Evolutionary conservation across 352 stramenopile genomes (phyloP).

Genomic region (Pythium folliculosum): DNA sequence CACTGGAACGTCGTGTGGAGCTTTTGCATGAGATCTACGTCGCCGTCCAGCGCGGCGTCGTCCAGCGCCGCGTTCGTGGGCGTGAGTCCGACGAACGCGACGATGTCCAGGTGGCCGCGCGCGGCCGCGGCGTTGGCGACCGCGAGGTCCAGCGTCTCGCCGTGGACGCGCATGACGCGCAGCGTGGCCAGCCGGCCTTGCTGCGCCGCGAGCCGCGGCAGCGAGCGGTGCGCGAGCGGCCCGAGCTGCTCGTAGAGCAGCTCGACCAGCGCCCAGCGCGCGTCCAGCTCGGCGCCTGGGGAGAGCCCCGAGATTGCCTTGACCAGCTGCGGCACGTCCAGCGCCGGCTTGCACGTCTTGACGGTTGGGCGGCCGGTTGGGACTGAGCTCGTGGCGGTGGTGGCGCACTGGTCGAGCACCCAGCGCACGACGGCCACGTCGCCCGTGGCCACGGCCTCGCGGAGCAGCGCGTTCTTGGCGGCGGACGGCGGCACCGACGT

Average conservation of each 20-base stretch:
- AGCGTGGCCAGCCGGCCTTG: constrained; percentile 28
- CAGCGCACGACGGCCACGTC: constrained; percentile 26
- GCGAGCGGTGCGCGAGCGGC: constrained; percentile 17
- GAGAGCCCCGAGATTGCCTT: neutral
- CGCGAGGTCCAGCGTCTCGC: neutral
- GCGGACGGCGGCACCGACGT: neutral
- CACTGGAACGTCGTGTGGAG: neutral
- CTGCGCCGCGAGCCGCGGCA: constrained; percentile 23
- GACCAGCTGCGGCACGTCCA: constrained; percentile 14
- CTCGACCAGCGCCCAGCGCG: constrained; percentile 20
- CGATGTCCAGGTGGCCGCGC: constrained; percentile 22
- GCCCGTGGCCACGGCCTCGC: constrained; percentile 10
- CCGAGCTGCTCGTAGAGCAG: constrained; percentile 9
- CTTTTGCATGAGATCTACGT: constrained; percentile 15
- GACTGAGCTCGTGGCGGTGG: neutral
- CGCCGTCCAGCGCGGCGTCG: constrained; percentile 29
- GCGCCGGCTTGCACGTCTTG: neutral
- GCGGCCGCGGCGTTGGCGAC: constrained; percentile 18
- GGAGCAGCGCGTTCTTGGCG: constrained; percentile 13
- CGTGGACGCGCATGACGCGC: constrained; percentile 19
- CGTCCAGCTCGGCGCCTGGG: neutral
- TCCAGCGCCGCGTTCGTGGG: constrained; percentile 35
- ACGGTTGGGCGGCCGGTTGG: neutral
- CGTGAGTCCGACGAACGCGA: constrained; percentile 24
- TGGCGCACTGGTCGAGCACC: constrained; percentile 21